phyloP scores from a whole-genome alignment of 1,139 yeast species.

The Geotrichum armillariae region DNA sequence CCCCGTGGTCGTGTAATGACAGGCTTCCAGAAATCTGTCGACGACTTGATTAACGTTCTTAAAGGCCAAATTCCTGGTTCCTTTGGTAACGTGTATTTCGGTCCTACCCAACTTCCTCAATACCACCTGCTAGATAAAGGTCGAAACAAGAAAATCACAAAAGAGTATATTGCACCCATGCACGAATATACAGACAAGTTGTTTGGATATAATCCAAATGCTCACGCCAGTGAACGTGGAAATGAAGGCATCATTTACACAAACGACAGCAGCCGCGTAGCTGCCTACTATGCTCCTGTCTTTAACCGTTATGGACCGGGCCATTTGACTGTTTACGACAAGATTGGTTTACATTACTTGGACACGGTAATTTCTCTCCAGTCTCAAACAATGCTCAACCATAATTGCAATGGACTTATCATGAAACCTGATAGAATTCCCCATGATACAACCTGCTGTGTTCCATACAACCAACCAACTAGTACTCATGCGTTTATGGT shows the following conservation, averaged over 20 bases:
- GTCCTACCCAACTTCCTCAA: conserved; percentile 20
- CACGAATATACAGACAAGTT: conserved; percentile 12
- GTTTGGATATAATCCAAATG: conserved; percentile 10
- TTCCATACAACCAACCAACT: conserved; percentile 12
- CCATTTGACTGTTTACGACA: conserved; percentile 17
- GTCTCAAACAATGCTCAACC: conserved; percentile 19
- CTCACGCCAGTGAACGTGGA: not conserved
- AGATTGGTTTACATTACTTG: conserved; percentile 18
- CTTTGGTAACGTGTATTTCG: conserved; percentile 19
- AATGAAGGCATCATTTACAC: conserved; percentile 15
- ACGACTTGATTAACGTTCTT: conserved; percentile 10
- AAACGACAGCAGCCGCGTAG: conserved; percentile 4
- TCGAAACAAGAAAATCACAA: conserved; percentile 7
- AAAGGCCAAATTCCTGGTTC: conserved; percentile 7
- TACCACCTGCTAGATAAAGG: conserved; percentile 14
- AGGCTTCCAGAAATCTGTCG: conserved; percentile 12
- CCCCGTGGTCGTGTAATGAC: conserved; percentile 15
- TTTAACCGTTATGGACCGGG: conserved; percentile 17
- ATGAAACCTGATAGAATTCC: conserved; percentile 1
- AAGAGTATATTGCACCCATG: conserved; percentile 12
- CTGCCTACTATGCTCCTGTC: conserved; percentile 17
- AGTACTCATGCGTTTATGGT: not conserved
- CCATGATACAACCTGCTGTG: conserved; percentile 16
- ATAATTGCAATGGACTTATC: conserved; percentile 15
- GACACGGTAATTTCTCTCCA: conserved; percentile 9